These are phyloP conservation scores for Suillus plorans DNA, from an alignment of 768 basidiomycete genomes.

Conservation along the genomic window DNA sequence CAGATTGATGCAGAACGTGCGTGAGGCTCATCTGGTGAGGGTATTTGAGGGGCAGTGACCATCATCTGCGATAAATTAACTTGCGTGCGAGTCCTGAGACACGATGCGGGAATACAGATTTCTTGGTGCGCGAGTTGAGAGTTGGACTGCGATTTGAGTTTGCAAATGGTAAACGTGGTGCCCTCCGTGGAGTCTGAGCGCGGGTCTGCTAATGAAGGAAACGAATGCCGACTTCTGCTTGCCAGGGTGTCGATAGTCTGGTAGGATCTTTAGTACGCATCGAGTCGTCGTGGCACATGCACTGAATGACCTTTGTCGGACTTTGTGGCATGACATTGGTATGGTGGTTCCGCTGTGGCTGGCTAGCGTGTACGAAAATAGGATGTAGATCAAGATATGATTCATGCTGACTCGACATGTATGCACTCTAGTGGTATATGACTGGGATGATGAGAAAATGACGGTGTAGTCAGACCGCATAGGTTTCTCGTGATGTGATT, in stretches of 20 bases:
- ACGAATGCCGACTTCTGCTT: background rate
- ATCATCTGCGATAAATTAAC: background rate
- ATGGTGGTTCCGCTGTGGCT: background rate
- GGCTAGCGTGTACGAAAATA: background rate
- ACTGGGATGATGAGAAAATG: background rate
- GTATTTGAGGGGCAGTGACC: background rate
- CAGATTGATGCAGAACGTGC: background rate
- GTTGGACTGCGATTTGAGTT: background rate
- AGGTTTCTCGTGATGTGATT: background rate
- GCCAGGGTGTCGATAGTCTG: no score
- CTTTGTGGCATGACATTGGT: background rate
- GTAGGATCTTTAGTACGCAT: background rate
- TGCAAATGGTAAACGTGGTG: background rate
- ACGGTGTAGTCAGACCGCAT: background rate
- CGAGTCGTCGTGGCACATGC: background rate
- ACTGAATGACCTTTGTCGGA: background rate
- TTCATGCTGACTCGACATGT: background rate
- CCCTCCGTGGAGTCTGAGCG: background rate
- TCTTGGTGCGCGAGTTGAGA: background rate
- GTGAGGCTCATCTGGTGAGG: background rate
- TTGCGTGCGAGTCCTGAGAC: background rate
- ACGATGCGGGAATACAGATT: background rate
- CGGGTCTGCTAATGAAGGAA: background rate
- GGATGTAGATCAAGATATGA: background rate
- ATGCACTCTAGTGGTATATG: background rate